phyloP scores from a whole-genome alignment of 345 rosid genomes.

The Aquilaria yunnanensis region DNA sequence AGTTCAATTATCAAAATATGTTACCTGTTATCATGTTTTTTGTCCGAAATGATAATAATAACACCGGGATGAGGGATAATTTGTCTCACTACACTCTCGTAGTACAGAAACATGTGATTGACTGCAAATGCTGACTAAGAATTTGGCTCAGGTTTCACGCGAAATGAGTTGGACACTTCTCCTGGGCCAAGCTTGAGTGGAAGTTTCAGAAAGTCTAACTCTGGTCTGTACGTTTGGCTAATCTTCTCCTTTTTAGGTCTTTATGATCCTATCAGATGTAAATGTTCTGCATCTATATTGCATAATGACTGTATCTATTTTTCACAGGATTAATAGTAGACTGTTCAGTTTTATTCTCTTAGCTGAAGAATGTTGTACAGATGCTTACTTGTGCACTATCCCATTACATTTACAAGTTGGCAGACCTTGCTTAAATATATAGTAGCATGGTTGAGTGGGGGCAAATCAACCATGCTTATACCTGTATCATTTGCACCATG shows the following conservation, averaged over 20 bases:
- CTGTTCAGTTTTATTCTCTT: neutral
- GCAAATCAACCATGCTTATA: too few species aligned
- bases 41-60: neutral
- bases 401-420: neutral
- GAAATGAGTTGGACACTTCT: constrained; percentile 24
- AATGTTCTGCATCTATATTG: constrained; percentile 1
- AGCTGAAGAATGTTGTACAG: neutral
- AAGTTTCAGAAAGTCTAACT: constrained; percentile 39
- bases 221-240: constrained; percentile 28
- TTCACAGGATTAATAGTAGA: neutral
- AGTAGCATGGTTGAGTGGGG: too few species aligned
- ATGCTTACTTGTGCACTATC: neutral
- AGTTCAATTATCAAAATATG: neutral
- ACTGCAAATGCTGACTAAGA: constrained; percentile 9
- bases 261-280: neutral
- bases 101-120: too few species aligned
- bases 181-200: constrained; percentile 32
- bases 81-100: neutral
- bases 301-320: neutral
- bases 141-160: constrained; percentile 22
- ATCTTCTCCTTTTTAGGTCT: neutral
- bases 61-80: neutral
- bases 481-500: neutral
- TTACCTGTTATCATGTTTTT: neutral
- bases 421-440: too few species aligned